Percentiles rank a stretch among this genome's conserved stretches.
These are phyloP conservation scores for Globisporangium okanoganense DNA, from an alignment of 352 stramenopile genomes.

Conservation along the genomic window DNA sequence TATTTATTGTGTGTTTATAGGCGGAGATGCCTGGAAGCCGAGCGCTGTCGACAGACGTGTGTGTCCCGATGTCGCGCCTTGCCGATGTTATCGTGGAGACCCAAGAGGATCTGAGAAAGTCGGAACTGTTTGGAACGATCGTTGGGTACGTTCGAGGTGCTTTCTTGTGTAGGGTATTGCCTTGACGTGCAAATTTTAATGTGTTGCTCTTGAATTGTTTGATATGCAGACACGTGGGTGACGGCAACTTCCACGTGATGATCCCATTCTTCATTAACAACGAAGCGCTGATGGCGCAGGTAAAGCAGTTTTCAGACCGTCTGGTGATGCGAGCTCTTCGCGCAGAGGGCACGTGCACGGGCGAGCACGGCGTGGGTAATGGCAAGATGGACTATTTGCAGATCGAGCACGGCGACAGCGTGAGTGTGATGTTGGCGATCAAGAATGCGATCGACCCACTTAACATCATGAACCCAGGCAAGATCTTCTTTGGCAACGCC, in stretches of 20 bases:
- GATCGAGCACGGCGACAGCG: conserved; percentile 88
- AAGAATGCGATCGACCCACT: conserved; percentile 95
- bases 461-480: conserved; percentile 97
- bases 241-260: conserved; percentile 99
- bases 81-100: conserved; percentile 93
- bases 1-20: conserved; percentile 16
- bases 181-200: background rate
- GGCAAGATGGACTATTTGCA: conserved; percentile 93
- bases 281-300: conserved; percentile 75
- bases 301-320: conserved; percentile 87
- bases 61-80: conserved; percentile 94
- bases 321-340: conserved; percentile 80
- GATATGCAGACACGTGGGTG: conserved; percentile 74
- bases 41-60: conserved; percentile 94
- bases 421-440: conserved; percentile 92
- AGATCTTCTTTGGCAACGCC: conserved; percentile 87
- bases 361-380: conserved; percentile 95
- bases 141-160: conserved; percentile 63
- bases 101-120: conserved; percentile 86
- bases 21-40: conserved; percentile 77
- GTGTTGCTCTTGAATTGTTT: background rate
- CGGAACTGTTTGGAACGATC: conserved; percentile 89
- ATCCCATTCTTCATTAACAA: conserved; percentile 90
- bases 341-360: conserved; percentile 96
- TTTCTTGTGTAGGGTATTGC: background rate